Evolutionary conservation across 495 filamentous ascomycete species (phyloP), one percentile per base, ranked within the genome.

Genomic region (Tuber indicum): DNA sequence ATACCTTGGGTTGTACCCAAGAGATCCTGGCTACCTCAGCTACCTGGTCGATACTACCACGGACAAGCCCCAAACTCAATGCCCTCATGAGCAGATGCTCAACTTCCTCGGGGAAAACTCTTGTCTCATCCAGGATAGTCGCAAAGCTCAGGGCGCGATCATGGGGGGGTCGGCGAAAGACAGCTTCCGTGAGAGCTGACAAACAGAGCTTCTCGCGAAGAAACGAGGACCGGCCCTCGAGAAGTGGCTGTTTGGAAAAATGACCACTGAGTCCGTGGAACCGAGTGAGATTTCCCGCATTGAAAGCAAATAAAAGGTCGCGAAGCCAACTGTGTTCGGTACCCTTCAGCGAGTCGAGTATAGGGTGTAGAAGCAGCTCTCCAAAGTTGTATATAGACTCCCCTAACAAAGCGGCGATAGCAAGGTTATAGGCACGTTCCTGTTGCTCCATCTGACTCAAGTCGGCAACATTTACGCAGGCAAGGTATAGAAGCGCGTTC

Each of bases 51-150:
- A 99, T 99, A 66, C 91, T 95, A 5, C 96, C 96, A 81, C 90
- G 89, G 78, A 99, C 87, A 81, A 99, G 87, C 0, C 94, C 96
- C 81, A 98, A 85, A 80, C 94, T 97, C 81, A 99, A 86, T 71
- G 96, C 96, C 89, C 97, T 97, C 96, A 99, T 99, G 82, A 99
- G 91, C 73, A 99, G 86, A 82, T 98, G 95, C 88, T 99, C 96
- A 77, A 98, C 97, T 86, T 98, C 94, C 80, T 93, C 89, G 21
- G 90, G 89, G 81, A 90, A 88, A 69, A 99, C 96, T 84, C 97
- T 96, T 12, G 96, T 99, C 87, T 98, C 96, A 76, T 91, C 87
- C 12, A 91, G 89, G 80, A 99, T 97, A 26, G 93, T 92, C 69
- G 86, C 85, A 84, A 99, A 99, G 32, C 91, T 91, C 90, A 99